A percentile compares a stretch with the other conserved stretches of the same genome.
phyloP scores from a whole-genome alignment of 805 yeast species.

The Barnettozyma californica region DNA sequence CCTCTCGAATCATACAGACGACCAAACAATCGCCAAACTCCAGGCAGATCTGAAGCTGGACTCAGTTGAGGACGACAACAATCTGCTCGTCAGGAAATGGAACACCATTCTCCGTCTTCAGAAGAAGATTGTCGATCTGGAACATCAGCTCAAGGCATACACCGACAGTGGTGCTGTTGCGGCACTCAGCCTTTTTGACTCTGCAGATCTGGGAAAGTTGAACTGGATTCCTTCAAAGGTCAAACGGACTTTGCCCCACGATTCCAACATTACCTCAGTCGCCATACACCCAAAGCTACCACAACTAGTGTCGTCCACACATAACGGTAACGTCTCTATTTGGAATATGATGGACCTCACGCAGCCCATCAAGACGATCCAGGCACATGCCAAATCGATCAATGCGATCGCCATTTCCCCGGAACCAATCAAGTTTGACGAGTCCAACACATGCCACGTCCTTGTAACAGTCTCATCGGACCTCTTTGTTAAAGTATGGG shows the following conservation, averaged over 20 bases:
- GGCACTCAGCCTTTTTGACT: conserved; percentile 2
- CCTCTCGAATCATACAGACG: conserved; percentile 30
- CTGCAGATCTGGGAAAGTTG: conserved; percentile 14
- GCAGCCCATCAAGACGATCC: conserved; percentile 56
- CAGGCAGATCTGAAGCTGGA: conserved; percentile 21
- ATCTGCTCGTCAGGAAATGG: conserved; percentile 75
- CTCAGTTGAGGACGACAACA: conserved; percentile 23
- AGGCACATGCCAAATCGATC: conserved; percentile 73
- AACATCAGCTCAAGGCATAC: conserved; percentile 40
- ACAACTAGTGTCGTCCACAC: conserved; percentile 53
- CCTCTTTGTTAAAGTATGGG: conserved; percentile 65
- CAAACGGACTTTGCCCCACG: conserved; percentile 23
- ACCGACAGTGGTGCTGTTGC: conserved; percentile 7
- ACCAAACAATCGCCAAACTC: conserved; percentile 8
- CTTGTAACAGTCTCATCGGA: conserved; percentile 50
- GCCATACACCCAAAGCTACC: conserved; percentile 76
- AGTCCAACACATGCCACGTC: conserved; percentile 16
- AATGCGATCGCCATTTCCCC: conserved; percentile 56
- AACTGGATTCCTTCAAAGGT: conserved; percentile 25
- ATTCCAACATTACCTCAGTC: conserved; percentile 54
- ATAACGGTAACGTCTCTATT: conserved; percentile 61
- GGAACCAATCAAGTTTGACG: conserved; percentile 22
- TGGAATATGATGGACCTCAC: conserved; percentile 65
- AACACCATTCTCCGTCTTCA: conserved; percentile 77
- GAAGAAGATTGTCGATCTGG: conserved; percentile 64